Conservation (phyloP, 2,329 filamentous ascomycete genomes). For the Hymenoscyphus fraxineus region DNA sequence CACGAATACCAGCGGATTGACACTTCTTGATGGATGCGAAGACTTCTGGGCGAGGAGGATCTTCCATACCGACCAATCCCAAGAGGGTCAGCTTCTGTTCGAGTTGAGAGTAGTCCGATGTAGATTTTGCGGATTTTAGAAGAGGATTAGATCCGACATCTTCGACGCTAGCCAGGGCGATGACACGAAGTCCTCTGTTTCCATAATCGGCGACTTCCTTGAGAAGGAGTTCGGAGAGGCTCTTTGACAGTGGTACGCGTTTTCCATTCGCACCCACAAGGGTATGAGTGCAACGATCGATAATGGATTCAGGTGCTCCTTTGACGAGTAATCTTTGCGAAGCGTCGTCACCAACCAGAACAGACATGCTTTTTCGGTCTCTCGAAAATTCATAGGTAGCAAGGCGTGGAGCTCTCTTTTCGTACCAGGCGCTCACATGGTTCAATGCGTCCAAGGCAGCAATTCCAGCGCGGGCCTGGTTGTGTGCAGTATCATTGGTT, state of each 20-base stretch:
- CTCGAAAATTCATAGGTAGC: constrained; percentile 96
- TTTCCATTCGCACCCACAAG: constrained; percentile 76
- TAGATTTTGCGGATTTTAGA: constrained; percentile 71
- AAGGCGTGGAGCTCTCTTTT: constrained; percentile 67
- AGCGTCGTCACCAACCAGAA: constrained; percentile 69
- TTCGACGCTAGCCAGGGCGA: constrained; percentile 83
- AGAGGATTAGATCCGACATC: constrained; percentile 69
- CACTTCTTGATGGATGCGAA: constrained; percentile 82
- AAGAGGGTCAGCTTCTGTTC: constrained; percentile 94
- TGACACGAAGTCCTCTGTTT: constrained; percentile 88
- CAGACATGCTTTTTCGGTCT: constrained; percentile 99
- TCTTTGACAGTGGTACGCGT: constrained; percentile 66
- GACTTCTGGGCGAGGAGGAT: constrained; percentile 92
- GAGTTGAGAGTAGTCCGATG: constrained; percentile 76
- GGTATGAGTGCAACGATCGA: constrained; percentile 84
- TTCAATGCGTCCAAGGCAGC: constrained; percentile 63
- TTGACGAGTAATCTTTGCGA: constrained; percentile 87
- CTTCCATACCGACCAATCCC: constrained; percentile 92
- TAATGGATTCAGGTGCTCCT: constrained; percentile 89
- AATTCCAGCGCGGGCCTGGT: constrained; percentile 46
- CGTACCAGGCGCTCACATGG: constrained; percentile 80
- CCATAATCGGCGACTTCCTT: constrained; percentile 86
- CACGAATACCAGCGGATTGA: constrained; percentile 87
- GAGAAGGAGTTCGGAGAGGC: constrained; percentile 65
- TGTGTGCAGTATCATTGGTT: constrained; percentile 51